These are phyloP conservation scores for Rhododendron henanense DNA, from an alignment of 148 eudicot genomes.

Conservation along the genomic window DNA sequence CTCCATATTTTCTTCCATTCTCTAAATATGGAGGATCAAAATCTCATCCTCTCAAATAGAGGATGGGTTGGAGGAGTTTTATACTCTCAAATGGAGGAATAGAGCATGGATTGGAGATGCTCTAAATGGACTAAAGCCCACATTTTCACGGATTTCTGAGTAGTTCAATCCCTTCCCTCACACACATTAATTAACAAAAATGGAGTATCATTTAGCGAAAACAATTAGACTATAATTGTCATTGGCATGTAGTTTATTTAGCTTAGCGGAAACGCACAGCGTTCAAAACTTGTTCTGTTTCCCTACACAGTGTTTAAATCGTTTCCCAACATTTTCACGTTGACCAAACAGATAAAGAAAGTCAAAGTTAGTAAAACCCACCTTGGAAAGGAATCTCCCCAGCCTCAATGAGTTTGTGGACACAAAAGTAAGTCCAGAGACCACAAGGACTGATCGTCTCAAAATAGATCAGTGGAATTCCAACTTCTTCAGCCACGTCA, in stretches of 20 bases:
- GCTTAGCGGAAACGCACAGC: neutral
- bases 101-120: too few relatives aligned
- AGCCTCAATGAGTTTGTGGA: slow-evolving; percentile 21
- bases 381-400: slow-evolving; percentile 32
- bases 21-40: too few relatives aligned
- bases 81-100: too few relatives aligned
- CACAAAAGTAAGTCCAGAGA: slow-evolving; percentile 30
- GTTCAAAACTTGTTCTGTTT: neutral
- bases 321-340: neutral
- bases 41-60: too few relatives aligned
- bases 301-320: neutral
- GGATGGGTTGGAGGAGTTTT: too few relatives aligned
- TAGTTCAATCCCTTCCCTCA: neutral
- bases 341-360: neutral
- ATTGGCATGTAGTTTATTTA: too few relatives aligned
- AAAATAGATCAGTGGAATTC: slow-evolving; percentile 28
- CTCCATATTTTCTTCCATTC: too few relatives aligned
- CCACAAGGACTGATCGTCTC: slow-evolving; percentile 28
- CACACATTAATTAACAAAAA: neutral
- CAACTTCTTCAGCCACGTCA: slow-evolving; percentile 31
- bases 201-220: neutral
- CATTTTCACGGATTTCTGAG: neutral
- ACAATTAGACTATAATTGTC: too few relatives aligned
- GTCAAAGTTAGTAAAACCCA: neutral
- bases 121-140: neutral